These are phyloP conservation scores for Carex sylvatica DNA, from an alignment of 202 grass and related monocot species.

Conservation along the genomic window DNA sequence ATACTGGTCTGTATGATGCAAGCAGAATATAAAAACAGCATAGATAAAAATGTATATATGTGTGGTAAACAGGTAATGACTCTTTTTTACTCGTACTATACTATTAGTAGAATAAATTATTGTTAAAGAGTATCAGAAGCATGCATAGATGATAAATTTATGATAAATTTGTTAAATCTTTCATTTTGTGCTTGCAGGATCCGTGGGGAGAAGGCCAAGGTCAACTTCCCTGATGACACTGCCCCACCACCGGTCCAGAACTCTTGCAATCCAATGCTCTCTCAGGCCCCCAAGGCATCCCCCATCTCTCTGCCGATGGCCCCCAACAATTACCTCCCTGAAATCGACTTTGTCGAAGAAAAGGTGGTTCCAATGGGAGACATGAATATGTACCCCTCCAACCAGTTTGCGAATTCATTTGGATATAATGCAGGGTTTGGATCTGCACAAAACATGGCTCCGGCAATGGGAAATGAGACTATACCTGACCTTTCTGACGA, in stretches of 20 bases:
- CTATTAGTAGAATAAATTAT: background rate
- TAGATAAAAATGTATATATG: background rate
- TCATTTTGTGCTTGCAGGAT: constrained; percentile 3
- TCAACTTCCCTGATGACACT: constrained; percentile 34
- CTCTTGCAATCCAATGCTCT: background rate
- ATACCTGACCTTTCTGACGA: constrained; percentile 25
- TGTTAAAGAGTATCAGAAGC: background rate
- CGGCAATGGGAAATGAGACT: background rate
- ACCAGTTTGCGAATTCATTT: constrained; percentile 29
- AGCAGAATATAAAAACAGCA: background rate
- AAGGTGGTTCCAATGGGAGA: constrained; percentile 23
- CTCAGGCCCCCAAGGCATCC: background rate
- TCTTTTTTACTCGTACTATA: background rate
- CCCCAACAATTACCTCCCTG: constrained; percentile 19
- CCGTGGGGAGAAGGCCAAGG: constrained; percentile 40
- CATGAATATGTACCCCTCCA: constrained; percentile 7
- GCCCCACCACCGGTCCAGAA: background rate
- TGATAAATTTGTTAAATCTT: background rate
- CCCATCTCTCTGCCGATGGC: background rate
- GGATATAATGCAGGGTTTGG: background rate
- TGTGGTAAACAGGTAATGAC: background rate
- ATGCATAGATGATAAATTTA: background rate
- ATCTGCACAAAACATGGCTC: constrained; percentile 9
- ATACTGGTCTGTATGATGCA: constrained; percentile 11
- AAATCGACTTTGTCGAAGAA: constrained; percentile 29